Conservation (phyloP, 768 basidiomycete species). For the Leccinum uliginosum region DNA sequence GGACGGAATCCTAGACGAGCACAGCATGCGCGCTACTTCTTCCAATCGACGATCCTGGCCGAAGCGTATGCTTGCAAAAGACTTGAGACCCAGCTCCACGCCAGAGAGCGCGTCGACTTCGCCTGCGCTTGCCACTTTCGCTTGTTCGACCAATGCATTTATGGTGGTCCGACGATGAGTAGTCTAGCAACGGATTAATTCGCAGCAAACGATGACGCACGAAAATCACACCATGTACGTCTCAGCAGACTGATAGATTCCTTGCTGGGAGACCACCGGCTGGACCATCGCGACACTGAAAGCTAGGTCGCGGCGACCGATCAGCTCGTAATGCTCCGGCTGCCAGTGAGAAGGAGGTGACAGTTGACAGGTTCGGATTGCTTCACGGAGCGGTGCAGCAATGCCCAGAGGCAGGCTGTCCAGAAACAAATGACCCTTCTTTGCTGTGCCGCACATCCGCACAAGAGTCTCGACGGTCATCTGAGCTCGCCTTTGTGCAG, state of each 20-base stretch:
- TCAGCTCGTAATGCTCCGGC: conserved; percentile 31
- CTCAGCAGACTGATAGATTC: conserved; percentile 29
- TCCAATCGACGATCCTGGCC: conserved; percentile 86
- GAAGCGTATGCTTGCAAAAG: conserved; percentile 82
- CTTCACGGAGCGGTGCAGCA: conserved; percentile 78
- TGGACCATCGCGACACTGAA: conserved; percentile 31
- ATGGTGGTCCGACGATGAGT: conserved; percentile 48
- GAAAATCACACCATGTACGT: conserved; percentile 27
- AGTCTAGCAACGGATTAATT: conserved; percentile 39
- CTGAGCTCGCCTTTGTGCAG: conserved; percentile 63
- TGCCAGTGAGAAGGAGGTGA: conserved; percentile 76
- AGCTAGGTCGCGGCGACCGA: conserved; percentile 30
- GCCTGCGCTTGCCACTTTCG: conserved; percentile 46
- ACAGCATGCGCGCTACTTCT: conserved; percentile 88
- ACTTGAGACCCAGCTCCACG: conserved; percentile 66
- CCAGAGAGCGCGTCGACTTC: conserved; percentile 61
- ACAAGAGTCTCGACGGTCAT: conserved; percentile 58
- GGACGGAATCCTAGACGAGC: conserved; percentile 66
- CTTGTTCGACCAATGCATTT: conserved; percentile 45
- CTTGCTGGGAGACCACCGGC: conserved; percentile 27
- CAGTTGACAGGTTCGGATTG: conserved; percentile 77
- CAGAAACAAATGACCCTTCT: conserved; percentile 45
- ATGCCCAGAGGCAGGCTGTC: conserved; percentile 63
- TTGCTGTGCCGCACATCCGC: conserved; percentile 31
- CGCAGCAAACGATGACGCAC: not conserved